These are phyloP conservation scores for Malbranchea zuffiana DNA, from an alignment of 2,329 filamentous ascomycete species.

Conservation along the genomic window DNA sequence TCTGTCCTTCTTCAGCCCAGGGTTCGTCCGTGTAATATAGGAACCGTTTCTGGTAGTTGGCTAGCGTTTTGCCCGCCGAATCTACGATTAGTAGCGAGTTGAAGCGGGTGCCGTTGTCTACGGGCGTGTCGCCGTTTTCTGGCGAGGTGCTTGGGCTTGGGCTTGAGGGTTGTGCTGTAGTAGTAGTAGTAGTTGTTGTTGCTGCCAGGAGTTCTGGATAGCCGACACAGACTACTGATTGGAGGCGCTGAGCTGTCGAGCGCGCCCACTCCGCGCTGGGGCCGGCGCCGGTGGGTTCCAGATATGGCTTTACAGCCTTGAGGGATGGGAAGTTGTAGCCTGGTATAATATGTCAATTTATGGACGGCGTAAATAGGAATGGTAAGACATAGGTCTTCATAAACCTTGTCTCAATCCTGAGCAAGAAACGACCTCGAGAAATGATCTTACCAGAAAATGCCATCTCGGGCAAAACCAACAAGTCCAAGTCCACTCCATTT, in stretches of 20 bases:
- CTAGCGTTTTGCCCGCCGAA: conserved; percentile 43
- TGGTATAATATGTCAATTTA: conserved; percentile 20
- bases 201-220: conserved; percentile 44
- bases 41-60: conserved; percentile 54
- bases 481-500: conserved; percentile 32
- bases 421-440: neutral
- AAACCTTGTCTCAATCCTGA: too few species aligned
- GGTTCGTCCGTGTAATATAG: conserved; percentile 58
- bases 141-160: conserved; percentile 10
- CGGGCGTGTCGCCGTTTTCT: conserved; percentile 6
- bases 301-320: conserved; percentile 46
- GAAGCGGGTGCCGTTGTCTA: conserved; percentile 29
- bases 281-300: conserved; percentile 48
- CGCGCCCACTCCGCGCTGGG: conserved; percentile 48
- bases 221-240: conserved; percentile 52
- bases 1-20: conserved; percentile 46
- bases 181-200: conserved; percentile 16
- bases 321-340: conserved; percentile 55
- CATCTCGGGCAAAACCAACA: conserved; percentile 52
- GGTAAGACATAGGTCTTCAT: too few species aligned
- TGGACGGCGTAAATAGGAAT: neutral
- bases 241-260: conserved; percentile 42
- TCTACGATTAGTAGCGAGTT: conserved; percentile 50
- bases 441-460: conserved; percentile 46
- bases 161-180: conserved; percentile 13